These are phyloP conservation scores for Barbatosphaeria neglecta DNA, from an alignment of 495 filamentous ascomycete species.

Conservation along the genomic window DNA sequence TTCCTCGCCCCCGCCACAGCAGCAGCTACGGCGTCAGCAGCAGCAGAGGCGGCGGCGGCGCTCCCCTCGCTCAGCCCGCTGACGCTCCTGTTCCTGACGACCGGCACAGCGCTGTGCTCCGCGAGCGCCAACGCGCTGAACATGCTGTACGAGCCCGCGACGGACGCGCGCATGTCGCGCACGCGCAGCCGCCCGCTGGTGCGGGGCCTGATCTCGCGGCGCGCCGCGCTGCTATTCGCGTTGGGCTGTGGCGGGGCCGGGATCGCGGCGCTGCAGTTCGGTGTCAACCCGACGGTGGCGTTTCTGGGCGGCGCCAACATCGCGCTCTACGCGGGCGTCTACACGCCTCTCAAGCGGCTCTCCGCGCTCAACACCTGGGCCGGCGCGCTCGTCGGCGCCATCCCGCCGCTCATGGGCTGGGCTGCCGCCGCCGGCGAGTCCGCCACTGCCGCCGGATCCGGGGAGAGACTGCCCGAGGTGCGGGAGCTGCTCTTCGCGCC, in stretches of 20 bases:
- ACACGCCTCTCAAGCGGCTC: constrained; percentile 84
- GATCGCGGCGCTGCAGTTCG: constrained; percentile 61
- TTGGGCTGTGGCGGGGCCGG: constrained; percentile 54
- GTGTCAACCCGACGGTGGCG: constrained; percentile 87
- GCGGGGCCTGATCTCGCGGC: constrained; percentile 62
- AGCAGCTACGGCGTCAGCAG: constrained; percentile 33
- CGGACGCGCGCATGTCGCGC: constrained; percentile 85
- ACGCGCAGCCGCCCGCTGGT: constrained; percentile 86
- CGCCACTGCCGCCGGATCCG: constrained; percentile 57
- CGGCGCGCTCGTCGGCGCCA: constrained; percentile 82
- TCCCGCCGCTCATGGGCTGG: constrained; percentile 97
- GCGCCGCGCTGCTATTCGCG: constrained; percentile 72
- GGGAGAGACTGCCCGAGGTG: constrained; percentile 28
- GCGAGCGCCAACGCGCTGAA: constrained; percentile 89
- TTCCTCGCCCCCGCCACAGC: constrained; percentile 60
- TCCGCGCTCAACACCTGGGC: constrained; percentile 90
- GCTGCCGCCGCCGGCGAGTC: constrained; percentile 81
- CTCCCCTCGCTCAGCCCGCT: constrained; percentile 82
- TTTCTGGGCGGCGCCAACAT: constrained; percentile 81
- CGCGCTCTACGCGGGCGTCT: constrained; percentile 75
- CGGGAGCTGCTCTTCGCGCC: constrained; percentile 55
- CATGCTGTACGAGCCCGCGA: constrained; percentile 87
- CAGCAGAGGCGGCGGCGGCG: constrained; percentile 60
- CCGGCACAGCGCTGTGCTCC: constrained; percentile 73
- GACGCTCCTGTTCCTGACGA: constrained; percentile 84